A percentile compares a stretch with the other conserved stretches of the same genome.
phyloP scores from a whole-genome alignment of 192 early-diverging fungal species.

The Entomortierella chlamydospora region DNA sequence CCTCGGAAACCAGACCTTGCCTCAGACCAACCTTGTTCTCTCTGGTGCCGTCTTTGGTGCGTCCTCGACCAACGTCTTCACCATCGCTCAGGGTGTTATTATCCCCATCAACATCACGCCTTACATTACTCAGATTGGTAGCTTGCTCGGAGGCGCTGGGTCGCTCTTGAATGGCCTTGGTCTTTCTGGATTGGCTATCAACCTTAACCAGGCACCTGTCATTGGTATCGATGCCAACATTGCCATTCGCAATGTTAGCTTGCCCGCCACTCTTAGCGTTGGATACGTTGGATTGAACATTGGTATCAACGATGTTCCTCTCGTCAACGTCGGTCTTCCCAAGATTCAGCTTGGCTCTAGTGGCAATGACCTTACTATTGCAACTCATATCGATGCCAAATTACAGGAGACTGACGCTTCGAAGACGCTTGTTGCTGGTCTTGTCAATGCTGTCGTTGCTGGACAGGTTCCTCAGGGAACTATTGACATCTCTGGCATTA shows the following conservation, averaged over 20 bases:
- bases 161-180: conserved; percentile 30
- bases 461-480: conserved; percentile 32
- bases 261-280: conserved; percentile 29
- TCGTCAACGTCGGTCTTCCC: conserved; percentile 34
- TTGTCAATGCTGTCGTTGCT: conserved; percentile 35
- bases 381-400: conserved; percentile 26
- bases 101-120: conserved; percentile 36
- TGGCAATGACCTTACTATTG: conserved; percentile 28
- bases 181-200: conserved; percentile 30
- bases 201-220: conserved; percentile 43
- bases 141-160: conserved; percentile 33
- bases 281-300: conserved; percentile 36
- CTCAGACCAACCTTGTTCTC: conserved; percentile 13
- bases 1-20: conserved; percentile 21
- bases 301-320: conserved; percentile 21
- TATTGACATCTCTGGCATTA: conserved; percentile 26
- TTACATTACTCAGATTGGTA: conserved; percentile 30
- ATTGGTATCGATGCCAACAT: conserved; percentile 39
- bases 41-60: conserved; percentile 24
- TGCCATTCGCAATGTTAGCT: conserved; percentile 23
- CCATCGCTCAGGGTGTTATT: conserved; percentile 30
- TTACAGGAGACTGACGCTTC: conserved; percentile 33
- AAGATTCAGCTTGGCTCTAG: conserved; percentile 27
- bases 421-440: conserved; percentile 26
- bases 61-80: conserved; percentile 38